Evolutionary conservation across 352 stramenopile genomes (phyloP), one percentile per base, ranked within the genome.

Genomic region (Phytopythium mirpurense): DNA sequence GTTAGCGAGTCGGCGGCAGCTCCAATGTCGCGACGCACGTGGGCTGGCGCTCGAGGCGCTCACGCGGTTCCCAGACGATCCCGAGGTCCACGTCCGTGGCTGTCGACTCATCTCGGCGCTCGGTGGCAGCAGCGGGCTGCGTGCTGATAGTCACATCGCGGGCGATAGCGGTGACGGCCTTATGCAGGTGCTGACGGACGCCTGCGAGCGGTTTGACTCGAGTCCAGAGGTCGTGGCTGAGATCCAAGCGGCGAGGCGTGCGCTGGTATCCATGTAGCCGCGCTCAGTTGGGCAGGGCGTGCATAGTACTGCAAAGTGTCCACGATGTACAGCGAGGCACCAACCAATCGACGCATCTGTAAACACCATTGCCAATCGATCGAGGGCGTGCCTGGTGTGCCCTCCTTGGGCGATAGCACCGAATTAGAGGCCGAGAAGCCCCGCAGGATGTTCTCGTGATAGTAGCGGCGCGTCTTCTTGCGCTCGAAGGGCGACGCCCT

Each of bases 381-480:
- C 5, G 29, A 32, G n/a, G 19, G 14, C 47, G 9, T 10, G 44
- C 47, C 34, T 55, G 61, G 46, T 26, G 60, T 40, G 18, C 74
- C 74, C 9, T 74, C 67, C 52, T 61, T 83, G 27, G 53, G 75
- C 5, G 59, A 50, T 16, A 51, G 19, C 0, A 21, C 21, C 1
- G 51, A 7, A 5, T 43, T 49, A 12, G 60, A 46, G 7, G 70
- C 57, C 2, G 63, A 62, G 38, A 56, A 10, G 21, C 35, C 57
- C 26, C 70, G 62, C 41, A 75, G 87, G 34, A 67, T 90, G 8
- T 60, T 57, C 26, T 90, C 64, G 48, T 88, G 80, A n/a, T n/a
- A n/a, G 43, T 90, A 90, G 37, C 76, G 72, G 36, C 76, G 65
- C 49, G 78, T 85, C 46, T 82, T 83, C 27, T 67, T 71, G 27